Percentiles rank a stretch among this genome's conserved stretches.
Evolutionary conservation across 106 monocot genomes (phyloP).

Genomic region (Gastrodia elata): DNA sequence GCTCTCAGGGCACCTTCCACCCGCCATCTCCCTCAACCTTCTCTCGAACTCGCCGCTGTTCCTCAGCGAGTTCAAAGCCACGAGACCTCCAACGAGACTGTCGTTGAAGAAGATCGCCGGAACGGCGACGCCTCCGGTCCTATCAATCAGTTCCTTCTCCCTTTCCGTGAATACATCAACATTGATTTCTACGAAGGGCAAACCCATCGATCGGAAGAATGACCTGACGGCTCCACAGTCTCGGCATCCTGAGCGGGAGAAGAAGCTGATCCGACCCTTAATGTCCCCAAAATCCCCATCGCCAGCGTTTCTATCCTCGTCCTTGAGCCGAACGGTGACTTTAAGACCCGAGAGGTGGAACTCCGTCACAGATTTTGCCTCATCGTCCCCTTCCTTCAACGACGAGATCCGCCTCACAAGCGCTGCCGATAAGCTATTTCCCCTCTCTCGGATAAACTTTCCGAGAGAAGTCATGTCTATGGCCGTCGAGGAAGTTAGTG

Average conservation of each 20-base stretch:
- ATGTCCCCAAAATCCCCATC: conserved; percentile 11
- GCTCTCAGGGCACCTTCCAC: conserved; percentile 41
- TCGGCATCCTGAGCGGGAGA: conserved; percentile 85
- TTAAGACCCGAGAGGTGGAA: conserved; percentile 63
- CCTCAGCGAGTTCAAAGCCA: conserved; percentile 69
- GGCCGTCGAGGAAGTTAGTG: conserved; percentile 15
- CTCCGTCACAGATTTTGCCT: conserved; percentile 34
- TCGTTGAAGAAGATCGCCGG: conserved; percentile 92
- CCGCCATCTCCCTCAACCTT: conserved; percentile 46
- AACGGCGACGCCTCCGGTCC: conserved; percentile 48
- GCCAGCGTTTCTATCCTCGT: neutral
- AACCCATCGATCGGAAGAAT: conserved; percentile 45
- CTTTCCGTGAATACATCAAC: conserved; percentile 85
- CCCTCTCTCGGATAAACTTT: conserved; percentile 44
- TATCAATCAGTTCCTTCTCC: conserved; percentile 54
- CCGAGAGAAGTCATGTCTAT: conserved; percentile 39
- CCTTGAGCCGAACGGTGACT: conserved; percentile 57
- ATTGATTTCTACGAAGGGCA: conserved; percentile 90
- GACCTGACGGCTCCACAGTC: conserved; percentile 75
- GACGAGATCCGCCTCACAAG: conserved; percentile 53
- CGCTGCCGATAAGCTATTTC: conserved; percentile 44
- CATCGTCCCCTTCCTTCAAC: conserved; percentile 21
- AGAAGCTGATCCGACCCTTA: conserved; percentile 79
- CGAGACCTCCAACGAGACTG: conserved; percentile 66
- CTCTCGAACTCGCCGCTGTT: conserved; percentile 89